Conservation (phyloP, 257 asterid species). For the Ilex asprella region DNA sequence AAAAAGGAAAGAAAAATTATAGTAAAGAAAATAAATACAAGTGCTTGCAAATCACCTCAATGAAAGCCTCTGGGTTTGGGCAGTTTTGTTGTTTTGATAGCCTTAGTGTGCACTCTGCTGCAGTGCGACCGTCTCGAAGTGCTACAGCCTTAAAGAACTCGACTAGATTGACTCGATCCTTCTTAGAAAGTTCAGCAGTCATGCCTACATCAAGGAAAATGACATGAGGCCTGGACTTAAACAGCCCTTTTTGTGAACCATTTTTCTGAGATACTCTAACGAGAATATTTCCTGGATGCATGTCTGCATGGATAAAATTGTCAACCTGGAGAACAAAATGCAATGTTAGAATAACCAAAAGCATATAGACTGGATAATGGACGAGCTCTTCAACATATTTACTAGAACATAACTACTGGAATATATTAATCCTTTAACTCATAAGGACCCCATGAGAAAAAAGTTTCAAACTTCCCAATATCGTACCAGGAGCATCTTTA, state of each 20-base stretch:
- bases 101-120: constrained; percentile 77
- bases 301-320: constrained; percentile 88
- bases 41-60: constrained; percentile 43
- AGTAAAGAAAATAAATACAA: constrained; percentile 3
- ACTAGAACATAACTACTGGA: no score
- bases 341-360: neutral
- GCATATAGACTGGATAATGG: neutral
- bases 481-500: constrained; percentile 84
- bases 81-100: constrained; percentile 78
- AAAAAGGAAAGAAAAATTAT: neutral
- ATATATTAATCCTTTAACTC: no score
- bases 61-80: constrained; percentile 67
- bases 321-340: constrained; percentile 50
- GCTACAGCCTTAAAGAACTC: constrained; percentile 94
- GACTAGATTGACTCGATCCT: constrained; percentile 56
- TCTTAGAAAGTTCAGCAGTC: constrained; percentile 90
- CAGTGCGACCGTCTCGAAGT: constrained; percentile 72
- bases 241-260: constrained; percentile 42
- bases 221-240: constrained; percentile 70
- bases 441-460: neutral
- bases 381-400: no score
- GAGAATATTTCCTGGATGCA: constrained; percentile 98
- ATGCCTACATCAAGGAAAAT: constrained; percentile 90
- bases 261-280: constrained; percentile 44
- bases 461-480: constrained; percentile 5